phyloP scores from a whole-genome alignment of 805 yeast species.

The Pichia manshurica region DNA sequence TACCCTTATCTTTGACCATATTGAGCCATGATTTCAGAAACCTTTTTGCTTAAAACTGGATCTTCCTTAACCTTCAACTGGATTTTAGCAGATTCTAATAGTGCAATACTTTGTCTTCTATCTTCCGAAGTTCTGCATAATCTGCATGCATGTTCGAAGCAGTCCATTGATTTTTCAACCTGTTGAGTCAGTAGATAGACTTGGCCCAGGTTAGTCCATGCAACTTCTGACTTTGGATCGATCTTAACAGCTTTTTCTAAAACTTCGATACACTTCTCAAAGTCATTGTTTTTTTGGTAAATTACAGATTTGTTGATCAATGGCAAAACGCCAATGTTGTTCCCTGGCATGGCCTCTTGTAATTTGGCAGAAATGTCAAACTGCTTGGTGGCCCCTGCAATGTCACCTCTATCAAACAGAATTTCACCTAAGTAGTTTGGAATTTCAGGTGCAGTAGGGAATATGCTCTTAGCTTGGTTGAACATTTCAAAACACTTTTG shows the following conservation, averaged over 20 bases:
- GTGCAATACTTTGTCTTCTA: slow-evolving; percentile 82
- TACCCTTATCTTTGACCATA: slow-evolving; percentile 2
- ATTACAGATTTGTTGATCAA: slow-evolving; percentile 83
- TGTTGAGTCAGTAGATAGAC: slow-evolving; percentile 77
- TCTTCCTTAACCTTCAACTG: slow-evolving; percentile 74
- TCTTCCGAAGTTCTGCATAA: slow-evolving; percentile 82
- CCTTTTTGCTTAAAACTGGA: slow-evolving; percentile 56
- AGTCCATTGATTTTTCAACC: slow-evolving; percentile 71
- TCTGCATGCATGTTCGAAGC: slow-evolving; percentile 77
- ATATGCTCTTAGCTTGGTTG: slow-evolving; percentile 61
- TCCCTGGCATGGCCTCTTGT: slow-evolving; percentile 62
- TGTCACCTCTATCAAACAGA: slow-evolving; percentile 72
- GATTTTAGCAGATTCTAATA: slow-evolving; percentile 88
- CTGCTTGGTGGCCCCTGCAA: slow-evolving; percentile 67
- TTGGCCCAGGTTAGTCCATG: slow-evolving; percentile 88
- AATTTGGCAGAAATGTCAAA: slow-evolving; percentile 82
- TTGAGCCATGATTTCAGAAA: slow-evolving; percentile 50
- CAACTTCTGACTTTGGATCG: slow-evolving; percentile 88
- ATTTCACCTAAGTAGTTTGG: slow-evolving; percentile 96
- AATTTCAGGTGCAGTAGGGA: slow-evolving; percentile 85
- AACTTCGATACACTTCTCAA: slow-evolving; percentile 55
- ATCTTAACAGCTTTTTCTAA: slow-evolving; percentile 70
- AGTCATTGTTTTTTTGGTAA: slow-evolving; percentile 49
- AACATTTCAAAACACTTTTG: slow-evolving; percentile 58
- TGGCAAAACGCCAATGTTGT: slow-evolving; percentile 83